phyloP scores from a whole-genome alignment of 2,329 filamentous ascomycete genomes.

The Diaporthe aspalathi region DNA sequence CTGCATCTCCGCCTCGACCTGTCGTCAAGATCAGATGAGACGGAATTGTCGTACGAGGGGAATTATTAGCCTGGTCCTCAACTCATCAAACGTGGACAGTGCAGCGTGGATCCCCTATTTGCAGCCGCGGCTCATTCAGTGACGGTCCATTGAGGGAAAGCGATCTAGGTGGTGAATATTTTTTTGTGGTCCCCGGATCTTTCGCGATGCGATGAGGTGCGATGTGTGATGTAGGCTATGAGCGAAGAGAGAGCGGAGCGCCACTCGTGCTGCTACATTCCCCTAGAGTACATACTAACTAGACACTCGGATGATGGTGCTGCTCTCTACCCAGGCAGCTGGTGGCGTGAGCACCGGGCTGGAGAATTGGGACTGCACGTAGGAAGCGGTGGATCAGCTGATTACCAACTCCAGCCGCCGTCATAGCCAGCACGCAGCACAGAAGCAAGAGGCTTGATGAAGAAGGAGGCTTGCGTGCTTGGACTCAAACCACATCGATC shows the following conservation, averaged over 20 bases:
- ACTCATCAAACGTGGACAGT: constrained; percentile 1
- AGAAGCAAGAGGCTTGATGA: not conserved
- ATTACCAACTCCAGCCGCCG: not conserved
- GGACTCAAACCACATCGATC: constrained; percentile 6
- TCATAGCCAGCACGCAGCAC: not conserved
- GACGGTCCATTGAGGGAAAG: not conserved
- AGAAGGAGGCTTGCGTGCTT: not conserved
- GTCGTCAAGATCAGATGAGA: constrained; percentile 23
- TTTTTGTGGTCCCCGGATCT: constrained; percentile 22
- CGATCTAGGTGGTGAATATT: not conserved
- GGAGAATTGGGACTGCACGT: too few relatives aligned
- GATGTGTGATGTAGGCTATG: constrained; percentile 6
- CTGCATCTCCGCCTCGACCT: not conserved
- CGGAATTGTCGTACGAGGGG: constrained; percentile 24
- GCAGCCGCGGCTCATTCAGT: constrained; percentile 1
- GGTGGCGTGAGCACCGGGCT: too few relatives aligned
- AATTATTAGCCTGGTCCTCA: constrained; percentile 3
- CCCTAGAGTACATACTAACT: too few relatives aligned
- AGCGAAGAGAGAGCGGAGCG: constrained; percentile 8
- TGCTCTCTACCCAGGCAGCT: too few relatives aligned
- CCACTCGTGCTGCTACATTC: too few relatives aligned
- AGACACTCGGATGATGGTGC: too few relatives aligned
- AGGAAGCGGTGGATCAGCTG: too few relatives aligned
- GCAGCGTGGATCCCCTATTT: constrained; percentile 23
- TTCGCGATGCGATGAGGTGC: constrained; percentile 11